Evolutionary conservation across 2,329 filamentous ascomycete genomes (phyloP).

Genomic region (Aschersonia sp.): DNA sequence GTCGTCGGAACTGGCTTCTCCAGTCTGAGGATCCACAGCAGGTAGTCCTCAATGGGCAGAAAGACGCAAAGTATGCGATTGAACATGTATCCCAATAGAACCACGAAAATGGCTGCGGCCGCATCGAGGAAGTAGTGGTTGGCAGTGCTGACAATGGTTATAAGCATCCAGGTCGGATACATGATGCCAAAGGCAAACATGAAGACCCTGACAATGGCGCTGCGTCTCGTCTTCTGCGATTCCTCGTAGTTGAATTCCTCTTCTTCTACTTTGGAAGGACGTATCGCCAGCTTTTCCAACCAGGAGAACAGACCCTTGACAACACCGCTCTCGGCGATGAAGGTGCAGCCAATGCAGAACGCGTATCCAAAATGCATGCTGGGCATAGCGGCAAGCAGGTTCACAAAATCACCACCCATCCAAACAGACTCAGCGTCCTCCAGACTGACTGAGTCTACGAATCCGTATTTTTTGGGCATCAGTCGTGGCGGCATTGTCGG

Average conservation of each 20-base stretch:
- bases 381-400: conserved; percentile 42
- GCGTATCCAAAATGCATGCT: conserved; percentile 42
- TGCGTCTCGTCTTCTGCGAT: conserved; percentile 8
- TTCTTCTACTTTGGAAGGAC: conserved; percentile 3
- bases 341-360: conserved; percentile 35
- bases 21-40: conserved; percentile 44
- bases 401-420: conserved; percentile 29
- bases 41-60: conserved; percentile 47
- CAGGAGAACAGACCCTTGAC: conserved; percentile 18
- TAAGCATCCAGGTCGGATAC: conserved; percentile 37
- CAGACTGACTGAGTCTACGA: conserved; percentile 38
- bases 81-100: conserved; percentile 38
- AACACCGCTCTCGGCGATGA: conserved; percentile 36
- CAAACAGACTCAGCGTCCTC: conserved; percentile 15
- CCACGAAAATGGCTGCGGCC: conserved; percentile 46
- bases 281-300: conserved; percentile 1
- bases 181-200: conserved; percentile 26
- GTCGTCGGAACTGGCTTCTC: conserved; percentile 45
- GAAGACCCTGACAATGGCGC: conserved; percentile 5
- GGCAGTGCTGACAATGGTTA: conserved; percentile 44
- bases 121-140: conserved; percentile 53
- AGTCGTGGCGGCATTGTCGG: conserved; percentile 44
- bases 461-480: conserved; percentile 39
- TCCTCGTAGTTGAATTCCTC: conserved; percentile 3
- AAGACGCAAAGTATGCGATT: conserved; percentile 41